Evolutionary conservation across 1,284 basidiomycete genomes (phyloP), one percentile per base, ranked within the genome.

Genomic region (Ustilago esculenta): DNA sequence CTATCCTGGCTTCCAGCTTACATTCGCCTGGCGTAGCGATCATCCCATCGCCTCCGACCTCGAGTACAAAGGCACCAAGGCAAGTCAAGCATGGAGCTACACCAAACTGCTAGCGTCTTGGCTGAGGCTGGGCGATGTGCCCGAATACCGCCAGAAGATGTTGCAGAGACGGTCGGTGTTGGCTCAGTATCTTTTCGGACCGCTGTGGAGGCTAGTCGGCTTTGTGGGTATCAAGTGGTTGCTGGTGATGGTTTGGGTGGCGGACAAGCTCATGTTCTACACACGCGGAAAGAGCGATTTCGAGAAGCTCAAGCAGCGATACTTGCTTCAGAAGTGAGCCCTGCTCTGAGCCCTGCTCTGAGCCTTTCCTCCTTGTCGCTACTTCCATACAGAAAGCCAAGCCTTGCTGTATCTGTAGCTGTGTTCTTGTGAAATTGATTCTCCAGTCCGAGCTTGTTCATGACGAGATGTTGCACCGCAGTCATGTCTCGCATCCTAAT

Each of bases 21-120:
- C 57, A 0, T 61, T 67, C 25, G 56, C 63, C 4, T 59, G 63
- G 56, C 25, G 64, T 1, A 56, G 52, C 45, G 57, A 67, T 21
- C 43, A 60, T 17, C 57, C 57, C 9, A 29, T 67, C 20, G 63
- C 47, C 4, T 18, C 23, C 6, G 63, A 66, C 30, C 39, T 66
- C 15, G 7, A 15, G 8, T 66, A 66, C 47, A 54, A 30, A 1
- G 51, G 51, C 17, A 34, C 32, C 4, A 40, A 51, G n/a, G 32
- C 63, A 0, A 49, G 43, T 44, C 12, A 46, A 8, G 29, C 11
- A 29, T 66, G 63, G 63, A 42, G 18, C 30, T 66, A 45, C 17
- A 6, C 37, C 6, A 33, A 66, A 39, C 63, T 51, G 20, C 15
- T 66, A 6, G 36, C 51, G 0, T 66, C 63, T n/a, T 40, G 33